Evolutionary conservation across 106 monocot genomes (phyloP).

Genomic region (Apostasia shenzhenica): DNA sequence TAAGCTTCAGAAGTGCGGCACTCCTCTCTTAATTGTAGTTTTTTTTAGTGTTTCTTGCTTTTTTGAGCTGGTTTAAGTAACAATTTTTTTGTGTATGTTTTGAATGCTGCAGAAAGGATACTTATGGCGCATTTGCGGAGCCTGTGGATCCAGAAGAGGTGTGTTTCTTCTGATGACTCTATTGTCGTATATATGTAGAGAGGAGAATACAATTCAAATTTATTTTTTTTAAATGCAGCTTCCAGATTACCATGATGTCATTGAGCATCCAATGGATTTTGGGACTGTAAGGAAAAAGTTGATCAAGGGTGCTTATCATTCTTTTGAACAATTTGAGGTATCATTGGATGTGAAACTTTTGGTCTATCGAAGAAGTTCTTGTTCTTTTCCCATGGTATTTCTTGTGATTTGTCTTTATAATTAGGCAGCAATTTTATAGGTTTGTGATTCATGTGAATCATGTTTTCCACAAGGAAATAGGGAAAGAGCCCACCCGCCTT

Average conservation of each 20-base stretch:
- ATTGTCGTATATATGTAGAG: not conserved
- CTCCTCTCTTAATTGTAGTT: not conserved
- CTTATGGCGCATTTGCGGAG: slow-evolving; percentile 75
- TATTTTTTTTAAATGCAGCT: slow-evolving; percentile 35
- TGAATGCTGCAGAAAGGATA: slow-evolving; percentile 61
- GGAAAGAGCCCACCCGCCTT: too few species aligned
- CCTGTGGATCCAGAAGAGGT: slow-evolving; percentile 92
- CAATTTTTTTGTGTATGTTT: slow-evolving; percentile 8
- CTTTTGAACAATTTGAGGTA: slow-evolving; percentile 93
- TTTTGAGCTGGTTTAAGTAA: slow-evolving; percentile 6
- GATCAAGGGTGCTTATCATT: slow-evolving; percentile 34
- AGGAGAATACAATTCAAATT: not conserved
- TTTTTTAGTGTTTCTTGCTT: not conserved
- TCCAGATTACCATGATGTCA: slow-evolving; percentile 84
- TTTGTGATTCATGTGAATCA: not conserved
- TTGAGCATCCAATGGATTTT: slow-evolving; percentile 96
- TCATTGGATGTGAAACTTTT: too few species aligned
- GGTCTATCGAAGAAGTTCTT: not conserved
- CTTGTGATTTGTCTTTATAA: not conserved
- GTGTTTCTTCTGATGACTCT: too few species aligned
- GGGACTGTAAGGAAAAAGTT: slow-evolving; percentile 77
- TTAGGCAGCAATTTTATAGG: too few species aligned
- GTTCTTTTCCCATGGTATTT: not conserved
- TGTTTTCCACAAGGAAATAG: not conserved
- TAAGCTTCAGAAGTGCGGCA: slow-evolving; percentile 80